Evolutionary conservation across 805 yeast genomes (phyloP), one percentile per base, ranked within the genome.

Genomic region (Wickerhamomyces strasburgensis): DNA sequence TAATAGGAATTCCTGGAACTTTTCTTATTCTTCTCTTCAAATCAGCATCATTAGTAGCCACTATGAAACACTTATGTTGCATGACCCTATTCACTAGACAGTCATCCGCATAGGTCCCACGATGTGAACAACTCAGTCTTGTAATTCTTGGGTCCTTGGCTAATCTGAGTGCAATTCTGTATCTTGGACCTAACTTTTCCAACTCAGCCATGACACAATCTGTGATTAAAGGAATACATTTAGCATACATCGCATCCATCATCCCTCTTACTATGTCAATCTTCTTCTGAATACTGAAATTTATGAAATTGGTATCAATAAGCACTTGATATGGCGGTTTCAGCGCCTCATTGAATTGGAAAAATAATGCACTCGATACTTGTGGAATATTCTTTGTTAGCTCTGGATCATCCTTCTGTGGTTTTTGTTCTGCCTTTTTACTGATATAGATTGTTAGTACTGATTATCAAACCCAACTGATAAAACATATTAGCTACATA

Each of bases 131-230:
- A 29, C 80, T 85, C 33, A 93, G 68, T 43, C 97, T 72, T 50
- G 85, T 74, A 26, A 93, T 82, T 52, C 98, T 71, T 29, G 97
- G 96, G 58, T 93, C 98, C 49, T 85, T 83, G 16, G 98, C 98
- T 54, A 93, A 67, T 40, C 83, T 79, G 48, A 93, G 70, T 0
- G 98, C 98, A 46, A 93, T 93, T 56, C 98, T 73, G 61, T 84
- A 93, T 58, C 82, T 86, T 19, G 95, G 96, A 0, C 98, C 98
- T 40, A 93, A 68, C 58, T 93, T 93, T 54, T 93, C 98, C 61
- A 93, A 70, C 68, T 93, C 98, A 0, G 98, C 98, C 82, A 93
- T 77, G 16, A 93, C 98, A 67, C 98, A 93, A 61, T 93, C 98
- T 3, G 98, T 93, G 30, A 93, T 81, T 34, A 89, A 75, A 10